Percentiles rank a stretch among this genome's conserved stretches.
Conservation (phyloP, 2,329 filamentous ascomycete species). For the Aureobasidium sp. region DNA sequence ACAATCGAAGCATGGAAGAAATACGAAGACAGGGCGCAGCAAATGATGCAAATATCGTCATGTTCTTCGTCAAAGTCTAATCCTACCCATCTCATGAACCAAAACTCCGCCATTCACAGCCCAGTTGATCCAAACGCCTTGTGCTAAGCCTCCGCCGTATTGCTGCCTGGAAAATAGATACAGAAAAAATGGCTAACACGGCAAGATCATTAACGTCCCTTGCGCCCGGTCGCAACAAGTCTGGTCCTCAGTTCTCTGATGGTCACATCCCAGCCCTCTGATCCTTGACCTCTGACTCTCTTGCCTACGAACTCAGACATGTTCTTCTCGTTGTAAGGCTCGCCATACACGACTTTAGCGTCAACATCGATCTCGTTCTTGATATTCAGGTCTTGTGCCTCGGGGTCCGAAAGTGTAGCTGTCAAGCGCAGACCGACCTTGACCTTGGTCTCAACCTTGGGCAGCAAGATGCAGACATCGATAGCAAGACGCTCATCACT, state of each 20-base stretch:
- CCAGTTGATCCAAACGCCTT: not conserved
- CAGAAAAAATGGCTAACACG: not conserved
- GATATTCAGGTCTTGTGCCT: slow-evolving; percentile 51
- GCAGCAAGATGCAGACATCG: slow-evolving; percentile 56
- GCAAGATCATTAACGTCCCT: slow-evolving; percentile 24
- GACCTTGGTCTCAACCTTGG: slow-evolving; percentile 61
- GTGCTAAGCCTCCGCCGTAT: not conserved
- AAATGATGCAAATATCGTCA: not conserved
- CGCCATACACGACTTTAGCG: slow-evolving; percentile 66
- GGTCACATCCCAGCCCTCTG: slow-evolving; percentile 37
- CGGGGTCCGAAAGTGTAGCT: slow-evolving; percentile 37
- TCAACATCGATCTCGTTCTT: slow-evolving; percentile 33
- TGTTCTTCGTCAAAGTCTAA: not conserved
- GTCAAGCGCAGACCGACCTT: slow-evolving; percentile 54
- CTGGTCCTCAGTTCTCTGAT: slow-evolving; percentile 38
- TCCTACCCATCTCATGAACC: not conserved
- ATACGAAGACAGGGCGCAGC: not conserved
- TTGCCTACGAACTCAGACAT: slow-evolving; percentile 64
- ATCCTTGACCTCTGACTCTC: slow-evolving; percentile 35
- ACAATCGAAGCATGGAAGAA: not conserved
- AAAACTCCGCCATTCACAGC: not conserved
- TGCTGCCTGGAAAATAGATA: not conserved
- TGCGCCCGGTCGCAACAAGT: slow-evolving; percentile 39
- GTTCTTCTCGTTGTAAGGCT: slow-evolving; percentile 68
- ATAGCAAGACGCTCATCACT: slow-evolving; percentile 60